Base-by-base conservation (phyloP, 1,284 basidiomycete genomes). In the Coniophora puteana region DNA sequence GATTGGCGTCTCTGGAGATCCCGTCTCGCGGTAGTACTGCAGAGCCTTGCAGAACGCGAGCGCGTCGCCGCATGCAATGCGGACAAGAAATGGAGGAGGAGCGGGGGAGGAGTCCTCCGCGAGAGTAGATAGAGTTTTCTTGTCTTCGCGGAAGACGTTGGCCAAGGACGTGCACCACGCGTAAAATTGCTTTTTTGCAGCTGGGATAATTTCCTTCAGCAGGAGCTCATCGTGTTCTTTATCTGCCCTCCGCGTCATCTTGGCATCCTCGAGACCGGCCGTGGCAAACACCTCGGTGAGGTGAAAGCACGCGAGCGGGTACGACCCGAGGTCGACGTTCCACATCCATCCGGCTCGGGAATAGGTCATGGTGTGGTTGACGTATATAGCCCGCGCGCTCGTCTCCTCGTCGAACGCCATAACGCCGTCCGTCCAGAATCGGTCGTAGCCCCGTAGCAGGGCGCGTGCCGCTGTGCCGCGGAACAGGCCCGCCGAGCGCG, bases 291-390 rank as follows among this genome's bases (percentile, higher is more conserved):
- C 53, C 1, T 66, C 51, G 0, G 68, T 69, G 3, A 75, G 58
- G 50, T 78, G 74, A 53, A 79, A 80, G 6, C 64, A 51, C 2
- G 57, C 35, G 0, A 76, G 41, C 1, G 77, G 76, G 47, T 71
- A 61, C 0, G 66, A 69, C 1, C 61, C 69, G 44, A 74, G 73
- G 44, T 79, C 73, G 1, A 74, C 58, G 22, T 61, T 50, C 41
- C 68, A 75, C 7, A 54, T 58, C 25, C 70, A 63, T 5, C 72
- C 69, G 1, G 55, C 51, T 3, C 53, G 40, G 4, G 69, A 68
- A 50, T 72, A 76, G 0, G 62, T 63, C 27, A 76, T 76, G 0
- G 69, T 72, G 0, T 76, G 73, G 41, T 79, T 78, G 23, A 69
- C 44, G 16, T 59, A 29, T 2, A 50, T 65, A 3, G 70, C 62